A percentile compares a stretch with the other conserved stretches of the same genome.
These are phyloP conservation scores for Leccinum subfulvum DNA, from an alignment of 1,284 basidiomycete genomes.

Conservation along the genomic window DNA sequence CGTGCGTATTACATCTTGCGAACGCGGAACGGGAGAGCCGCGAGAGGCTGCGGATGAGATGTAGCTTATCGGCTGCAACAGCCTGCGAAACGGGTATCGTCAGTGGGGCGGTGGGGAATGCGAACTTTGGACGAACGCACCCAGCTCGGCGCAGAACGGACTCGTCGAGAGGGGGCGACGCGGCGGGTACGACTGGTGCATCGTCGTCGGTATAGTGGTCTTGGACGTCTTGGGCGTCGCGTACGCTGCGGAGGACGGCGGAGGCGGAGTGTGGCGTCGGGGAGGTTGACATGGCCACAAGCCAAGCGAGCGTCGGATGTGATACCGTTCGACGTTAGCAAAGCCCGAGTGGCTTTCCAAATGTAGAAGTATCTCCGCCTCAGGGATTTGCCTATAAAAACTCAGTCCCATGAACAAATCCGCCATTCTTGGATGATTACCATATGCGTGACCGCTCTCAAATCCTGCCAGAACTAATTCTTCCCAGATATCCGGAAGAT, in stretches of 20 bases:
- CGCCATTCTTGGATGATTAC: conserved; percentile 37
- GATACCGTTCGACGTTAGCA: background rate
- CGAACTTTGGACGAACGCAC: conserved; percentile 31
- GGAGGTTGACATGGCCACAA: conserved; percentile 16
- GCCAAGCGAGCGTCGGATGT: background rate
- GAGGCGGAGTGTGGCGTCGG: background rate
- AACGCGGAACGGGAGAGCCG: conserved; percentile 40
- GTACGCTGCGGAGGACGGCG: conserved; percentile 6
- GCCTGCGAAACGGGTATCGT: conserved; percentile 1
- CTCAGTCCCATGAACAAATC: background rate
- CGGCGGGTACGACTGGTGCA: conserved; percentile 18
- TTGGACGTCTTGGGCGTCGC: background rate
- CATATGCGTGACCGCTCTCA: conserved; percentile 78
- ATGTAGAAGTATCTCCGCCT: conserved; percentile 11
- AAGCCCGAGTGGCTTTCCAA: background rate
- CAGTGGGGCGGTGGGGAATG: background rate
- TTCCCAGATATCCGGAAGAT: conserved; percentile 78
- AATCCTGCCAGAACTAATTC: conserved; percentile 67
- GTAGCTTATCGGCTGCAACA: conserved; percentile 37
- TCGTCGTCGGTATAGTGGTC: conserved; percentile 18
- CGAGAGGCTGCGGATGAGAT: conserved; percentile 34
- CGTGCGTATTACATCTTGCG: conserved; percentile 61
- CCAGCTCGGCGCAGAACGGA: conserved; percentile 52
- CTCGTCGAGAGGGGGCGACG: conserved; percentile 32
- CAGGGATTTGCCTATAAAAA: conserved; percentile 42